Percentiles rank a stretch among this genome's conserved stretches.
phyloP scores from a whole-genome alignment of 1,284 basidiomycete genomes.

The Heterobasidion occidentale region DNA sequence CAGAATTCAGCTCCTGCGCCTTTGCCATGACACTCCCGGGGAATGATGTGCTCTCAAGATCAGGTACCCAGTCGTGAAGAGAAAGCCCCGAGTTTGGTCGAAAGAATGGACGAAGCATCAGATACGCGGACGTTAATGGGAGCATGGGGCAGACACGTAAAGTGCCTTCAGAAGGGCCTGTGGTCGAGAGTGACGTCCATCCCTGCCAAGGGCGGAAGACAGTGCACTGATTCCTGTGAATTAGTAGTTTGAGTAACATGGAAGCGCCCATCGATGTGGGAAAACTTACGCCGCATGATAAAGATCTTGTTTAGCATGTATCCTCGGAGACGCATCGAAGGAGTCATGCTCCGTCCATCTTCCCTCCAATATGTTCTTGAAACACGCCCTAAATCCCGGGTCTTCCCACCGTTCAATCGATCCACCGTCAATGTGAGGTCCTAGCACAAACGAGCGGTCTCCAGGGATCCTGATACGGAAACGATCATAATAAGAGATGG shows the following conservation, averaged over 20 bases:
- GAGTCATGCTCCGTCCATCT: conserved; percentile 54
- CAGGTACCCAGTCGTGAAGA: conserved; percentile 54
- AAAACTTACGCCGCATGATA: conserved; percentile 40
- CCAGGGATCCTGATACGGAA: conserved; percentile 71
- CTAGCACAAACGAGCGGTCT: conserved; percentile 51
- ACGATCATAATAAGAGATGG: conserved; percentile 71
- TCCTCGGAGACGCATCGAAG: conserved; percentile 42
- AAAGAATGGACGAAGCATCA: conserved; percentile 75
- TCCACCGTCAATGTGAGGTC: conserved; percentile 74
- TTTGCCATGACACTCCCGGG: conserved; percentile 55
- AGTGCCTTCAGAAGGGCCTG: conserved; percentile 61
- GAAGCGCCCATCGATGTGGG: neutral
- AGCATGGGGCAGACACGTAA: conserved; percentile 52
- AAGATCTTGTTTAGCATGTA: conserved; percentile 48
- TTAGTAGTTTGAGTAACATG: neutral
- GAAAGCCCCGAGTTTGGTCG: conserved; percentile 20
- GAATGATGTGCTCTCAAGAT: conserved; percentile 51
- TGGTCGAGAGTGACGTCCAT: conserved; percentile 61
- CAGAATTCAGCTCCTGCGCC: conserved; percentile 54
- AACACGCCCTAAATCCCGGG: conserved; percentile 48
- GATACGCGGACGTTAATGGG: conserved; percentile 54
- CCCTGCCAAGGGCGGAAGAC: conserved; percentile 78
- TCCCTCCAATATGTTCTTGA: conserved; percentile 42
- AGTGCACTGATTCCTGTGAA: conserved; percentile 50
- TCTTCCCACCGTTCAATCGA: conserved; percentile 79